Conservation (phyloP, 2,329 filamentous ascomycete species). For the Scedosporium aurantiacum region DNA sequence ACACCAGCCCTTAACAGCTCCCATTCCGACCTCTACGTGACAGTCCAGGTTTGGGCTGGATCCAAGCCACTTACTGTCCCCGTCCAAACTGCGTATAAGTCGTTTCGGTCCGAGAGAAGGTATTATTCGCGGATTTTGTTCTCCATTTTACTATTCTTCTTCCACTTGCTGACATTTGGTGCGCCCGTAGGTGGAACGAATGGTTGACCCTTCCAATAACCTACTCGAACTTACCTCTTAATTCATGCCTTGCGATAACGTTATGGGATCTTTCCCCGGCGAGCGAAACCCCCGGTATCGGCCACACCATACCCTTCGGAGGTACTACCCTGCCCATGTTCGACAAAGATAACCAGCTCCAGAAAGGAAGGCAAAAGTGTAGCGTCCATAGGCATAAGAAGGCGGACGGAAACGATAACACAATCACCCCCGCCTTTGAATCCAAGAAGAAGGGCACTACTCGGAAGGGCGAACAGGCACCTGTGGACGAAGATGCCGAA, state of each 20-base stretch:
- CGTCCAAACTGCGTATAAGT: constrained; percentile 83
- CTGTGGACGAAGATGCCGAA: constrained; percentile 59
- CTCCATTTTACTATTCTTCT: background rate
- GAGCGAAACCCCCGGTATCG: constrained; percentile 56
- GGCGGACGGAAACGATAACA: constrained; percentile 75
- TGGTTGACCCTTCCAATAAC: constrained; percentile 84
- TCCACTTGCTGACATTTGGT: background rate
- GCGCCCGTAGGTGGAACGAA: constrained; percentile 67
- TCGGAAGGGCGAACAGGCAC: constrained; percentile 35
- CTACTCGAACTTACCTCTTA: constrained; percentile 70
- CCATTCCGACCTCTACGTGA: constrained; percentile 84
- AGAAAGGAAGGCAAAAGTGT: constrained; percentile 89
- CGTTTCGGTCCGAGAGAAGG: constrained; percentile 67
- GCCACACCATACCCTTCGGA: constrained; percentile 81
- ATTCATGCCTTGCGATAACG: constrained; percentile 80
- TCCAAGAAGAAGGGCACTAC: constrained; percentile 41
- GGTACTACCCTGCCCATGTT: constrained; percentile 90
- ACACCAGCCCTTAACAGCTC: constrained; percentile 36
- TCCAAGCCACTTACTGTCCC: constrained; percentile 90
- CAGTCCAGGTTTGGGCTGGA: constrained; percentile 86
- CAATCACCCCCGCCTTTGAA: constrained; percentile 63
- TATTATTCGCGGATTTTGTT: constrained; percentile 17
- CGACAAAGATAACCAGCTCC: constrained; percentile 79
- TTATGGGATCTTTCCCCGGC: constrained; percentile 87
- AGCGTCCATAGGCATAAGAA: constrained; percentile 68